A percentile compares a stretch with the other conserved stretches of the same genome.
phyloP scores from a whole-genome alignment of 2,329 filamentous ascomycete genomes.

The Colletotrichum sp. region DNA sequence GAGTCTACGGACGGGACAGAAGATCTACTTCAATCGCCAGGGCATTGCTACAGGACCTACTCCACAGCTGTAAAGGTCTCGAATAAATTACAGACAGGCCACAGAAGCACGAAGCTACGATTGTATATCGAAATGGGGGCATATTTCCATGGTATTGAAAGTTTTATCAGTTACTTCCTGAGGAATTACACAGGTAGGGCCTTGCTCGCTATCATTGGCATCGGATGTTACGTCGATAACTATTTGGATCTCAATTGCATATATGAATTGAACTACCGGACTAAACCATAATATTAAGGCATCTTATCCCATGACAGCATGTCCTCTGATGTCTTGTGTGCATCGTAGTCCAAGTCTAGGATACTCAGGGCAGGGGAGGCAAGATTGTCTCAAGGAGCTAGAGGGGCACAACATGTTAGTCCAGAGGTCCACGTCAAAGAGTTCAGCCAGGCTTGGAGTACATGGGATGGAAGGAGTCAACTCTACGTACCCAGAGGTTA shows the following conservation, averaged over 20 bases:
- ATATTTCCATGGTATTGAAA: too few species aligned
- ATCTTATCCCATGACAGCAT: too few species aligned
- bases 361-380: neutral
- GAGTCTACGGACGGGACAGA: conserved; percentile 11
- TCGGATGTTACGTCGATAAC: neutral
- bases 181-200: neutral
- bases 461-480: fast-evolving
- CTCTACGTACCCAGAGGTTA: neutral
- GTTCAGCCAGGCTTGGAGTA: fast-evolving
- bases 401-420: fast-evolving
- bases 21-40: conserved; percentile 21
- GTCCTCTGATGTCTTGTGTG: neutral
- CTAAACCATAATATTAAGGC: neutral
- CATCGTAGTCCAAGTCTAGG: neutral
- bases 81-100: fast-evolving
- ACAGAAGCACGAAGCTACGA: fast-evolving
- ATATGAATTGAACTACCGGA: neutral
- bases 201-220: neutral
- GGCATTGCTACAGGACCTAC: neutral
- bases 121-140: too few species aligned
- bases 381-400: neutral
- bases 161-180: neutral
- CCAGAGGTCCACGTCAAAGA: neutral
- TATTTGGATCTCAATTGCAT: neutral
- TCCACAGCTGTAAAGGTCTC: neutral